Conservation (phyloP, 2,329 filamentous ascomycete genomes). For the Monilinia vaccinii-corymbosi region DNA sequence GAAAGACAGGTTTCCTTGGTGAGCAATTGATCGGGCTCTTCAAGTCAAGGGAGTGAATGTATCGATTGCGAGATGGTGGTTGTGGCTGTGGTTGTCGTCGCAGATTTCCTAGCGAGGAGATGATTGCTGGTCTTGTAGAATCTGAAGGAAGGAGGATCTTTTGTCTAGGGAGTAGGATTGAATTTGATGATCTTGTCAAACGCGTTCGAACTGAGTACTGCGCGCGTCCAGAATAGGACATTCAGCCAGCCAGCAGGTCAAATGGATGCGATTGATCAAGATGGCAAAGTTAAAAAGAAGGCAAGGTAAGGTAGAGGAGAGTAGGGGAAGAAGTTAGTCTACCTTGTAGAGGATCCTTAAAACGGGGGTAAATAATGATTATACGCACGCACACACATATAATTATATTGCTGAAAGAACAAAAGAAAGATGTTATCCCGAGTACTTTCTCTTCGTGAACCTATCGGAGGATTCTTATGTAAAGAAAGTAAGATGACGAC, state of each 20-base stretch:
- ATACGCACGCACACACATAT: too few relatives aligned
- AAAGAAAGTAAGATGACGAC: too few relatives aligned
- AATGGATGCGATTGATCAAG: background rate
- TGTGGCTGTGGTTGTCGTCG: background rate
- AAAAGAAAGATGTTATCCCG: too few relatives aligned
- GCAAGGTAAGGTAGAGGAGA: too few relatives aligned
- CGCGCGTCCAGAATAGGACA: conserved; percentile 1
- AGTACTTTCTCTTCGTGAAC: too few relatives aligned
- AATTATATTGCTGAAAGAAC: too few relatives aligned
- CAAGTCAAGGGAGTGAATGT: background rate
- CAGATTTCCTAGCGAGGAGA: background rate
- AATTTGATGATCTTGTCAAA: conserved; percentile 2
- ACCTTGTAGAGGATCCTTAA: too few relatives aligned
- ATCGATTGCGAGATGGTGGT: background rate
- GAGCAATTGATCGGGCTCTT: background rate
- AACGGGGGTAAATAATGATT: too few relatives aligned
- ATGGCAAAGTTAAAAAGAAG: background rate
- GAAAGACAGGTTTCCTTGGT: background rate
- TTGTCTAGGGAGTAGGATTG: background rate
- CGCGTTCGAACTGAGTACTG: background rate
- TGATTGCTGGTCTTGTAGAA: background rate
- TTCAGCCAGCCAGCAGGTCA: conserved; percentile 6
- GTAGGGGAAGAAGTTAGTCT: too few relatives aligned
- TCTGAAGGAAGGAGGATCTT: background rate
- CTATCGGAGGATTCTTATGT: too few relatives aligned